These are phyloP conservation scores for Arabidopsis thaliana DNA, from an alignment of 345 rosid genomes.

Conservation along the genomic window DNA sequence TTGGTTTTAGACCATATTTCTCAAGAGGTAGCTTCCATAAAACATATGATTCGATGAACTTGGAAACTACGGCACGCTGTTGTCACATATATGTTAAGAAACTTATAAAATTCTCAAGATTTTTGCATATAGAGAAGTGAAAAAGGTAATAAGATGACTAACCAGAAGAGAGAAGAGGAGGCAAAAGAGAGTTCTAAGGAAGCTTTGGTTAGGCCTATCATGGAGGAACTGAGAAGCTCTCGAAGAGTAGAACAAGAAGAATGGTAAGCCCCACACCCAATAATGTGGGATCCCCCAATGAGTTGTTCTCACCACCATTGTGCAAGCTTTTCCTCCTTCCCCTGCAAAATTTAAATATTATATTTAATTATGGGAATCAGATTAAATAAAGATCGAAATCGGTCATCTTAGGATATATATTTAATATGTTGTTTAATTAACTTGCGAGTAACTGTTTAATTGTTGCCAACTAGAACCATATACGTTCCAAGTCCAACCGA, in stretches of 20 bases:
- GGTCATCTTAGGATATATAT: background rate
- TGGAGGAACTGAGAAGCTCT: constrained; percentile 85
- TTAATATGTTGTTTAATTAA: background rate
- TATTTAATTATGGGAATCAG: constrained; percentile 24
- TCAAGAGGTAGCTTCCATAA: constrained; percentile 70
- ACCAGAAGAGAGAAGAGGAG: constrained; percentile 72
- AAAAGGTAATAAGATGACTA: constrained; percentile 13
- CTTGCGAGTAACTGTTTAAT: constrained; percentile 2
- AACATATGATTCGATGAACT: constrained; percentile 85
- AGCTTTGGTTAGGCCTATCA: constrained; percentile 69
- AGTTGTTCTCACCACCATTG: constrained; percentile 73
- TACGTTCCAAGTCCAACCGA: constrained; percentile 32
- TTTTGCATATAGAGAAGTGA: background rate
- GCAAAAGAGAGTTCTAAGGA: constrained; percentile 58
- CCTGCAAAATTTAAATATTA: constrained; percentile 43
- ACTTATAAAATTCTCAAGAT: background rate
- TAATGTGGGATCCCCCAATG: constrained; percentile 94
- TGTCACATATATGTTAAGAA: constrained; percentile 2
- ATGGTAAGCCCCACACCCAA: constrained; percentile 89
- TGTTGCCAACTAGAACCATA: constrained; percentile 4
- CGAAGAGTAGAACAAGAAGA: constrained; percentile 83
- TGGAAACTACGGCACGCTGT: constrained; percentile 73
- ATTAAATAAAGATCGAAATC: background rate
- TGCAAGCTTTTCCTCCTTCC: constrained; percentile 66
- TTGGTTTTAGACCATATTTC: constrained; percentile 80